phyloP scores from a whole-genome alignment of 2,329 filamentous ascomycete genomes.

The Dothistroma pini region DNA sequence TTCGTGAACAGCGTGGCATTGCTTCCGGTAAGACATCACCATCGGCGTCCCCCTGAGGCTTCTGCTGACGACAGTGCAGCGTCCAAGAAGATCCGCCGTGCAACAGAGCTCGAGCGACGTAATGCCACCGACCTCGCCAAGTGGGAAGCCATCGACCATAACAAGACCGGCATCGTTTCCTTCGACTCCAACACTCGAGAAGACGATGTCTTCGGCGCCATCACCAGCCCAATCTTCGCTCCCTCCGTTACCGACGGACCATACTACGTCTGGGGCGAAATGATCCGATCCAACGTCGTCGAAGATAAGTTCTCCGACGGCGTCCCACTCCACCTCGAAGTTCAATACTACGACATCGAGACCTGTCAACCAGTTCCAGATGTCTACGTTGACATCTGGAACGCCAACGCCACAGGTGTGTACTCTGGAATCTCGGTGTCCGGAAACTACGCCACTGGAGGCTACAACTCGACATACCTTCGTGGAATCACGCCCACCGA shows the following conservation, averaged over 20 bases:
- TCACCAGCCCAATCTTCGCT: slow-evolving; percentile 28
- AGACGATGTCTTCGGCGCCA: slow-evolving; percentile 27
- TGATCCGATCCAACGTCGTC: slow-evolving; percentile 40
- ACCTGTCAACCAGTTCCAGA: slow-evolving; percentile 44
- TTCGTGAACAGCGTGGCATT: slow-evolving; percentile 17
- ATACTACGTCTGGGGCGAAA: slow-evolving; percentile 36
- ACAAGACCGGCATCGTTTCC: slow-evolving; percentile 28
- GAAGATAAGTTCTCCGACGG: slow-evolving; percentile 43
- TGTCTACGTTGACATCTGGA: slow-evolving; percentile 45
- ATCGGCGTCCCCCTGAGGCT: background rate
- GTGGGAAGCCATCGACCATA: slow-evolving; percentile 34
- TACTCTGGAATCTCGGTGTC: slow-evolving; percentile 37
- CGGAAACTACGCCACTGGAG: slow-evolving; percentile 31
- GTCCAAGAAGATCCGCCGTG: slow-evolving; percentile 13
- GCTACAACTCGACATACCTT: slow-evolving; percentile 38
- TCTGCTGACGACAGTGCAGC: slow-evolving; percentile 4
- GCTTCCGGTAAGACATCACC: background rate
- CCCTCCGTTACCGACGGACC: slow-evolving; percentile 31
- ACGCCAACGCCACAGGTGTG: slow-evolving; percentile 45
- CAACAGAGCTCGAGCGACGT: slow-evolving; percentile 17
- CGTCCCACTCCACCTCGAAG: slow-evolving; percentile 41
- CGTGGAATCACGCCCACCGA: slow-evolving; percentile 43
- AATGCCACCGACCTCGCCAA: slow-evolving; percentile 25
- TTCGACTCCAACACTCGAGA: slow-evolving; percentile 18
- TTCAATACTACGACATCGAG: slow-evolving; percentile 44